Conservation (phyloP, 306 rosid genomes). For the Castanea crenata region DNA sequence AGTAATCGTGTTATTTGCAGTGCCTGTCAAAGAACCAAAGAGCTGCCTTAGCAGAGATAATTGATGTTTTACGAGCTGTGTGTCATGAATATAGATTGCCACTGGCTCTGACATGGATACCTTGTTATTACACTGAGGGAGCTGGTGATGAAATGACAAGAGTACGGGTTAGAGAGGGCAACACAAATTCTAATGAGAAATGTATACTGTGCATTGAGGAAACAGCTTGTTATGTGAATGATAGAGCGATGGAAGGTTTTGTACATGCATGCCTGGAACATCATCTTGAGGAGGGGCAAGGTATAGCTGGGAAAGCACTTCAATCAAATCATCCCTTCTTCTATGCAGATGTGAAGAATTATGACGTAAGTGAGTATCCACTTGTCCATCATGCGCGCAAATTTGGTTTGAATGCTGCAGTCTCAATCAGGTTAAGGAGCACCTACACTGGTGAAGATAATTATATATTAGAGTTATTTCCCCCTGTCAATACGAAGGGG, state of each 20-base stretch:
- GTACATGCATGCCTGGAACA: constrained; percentile 67
- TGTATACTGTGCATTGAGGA: constrained; percentile 68
- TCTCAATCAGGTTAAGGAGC: constrained; percentile 83
- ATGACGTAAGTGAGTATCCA: constrained; percentile 68
- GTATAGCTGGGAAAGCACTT: constrained; percentile 89
- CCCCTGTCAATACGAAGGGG: constrained; percentile 71
- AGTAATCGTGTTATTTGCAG: constrained; percentile 36
- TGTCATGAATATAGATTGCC: constrained; percentile 91
- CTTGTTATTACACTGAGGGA: constrained; percentile 49
- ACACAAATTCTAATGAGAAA: constrained; percentile 43
- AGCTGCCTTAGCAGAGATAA: constrained; percentile 67
- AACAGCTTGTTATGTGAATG: constrained; percentile 70
- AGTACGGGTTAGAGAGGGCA: constrained; percentile 44
- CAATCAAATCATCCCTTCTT: constrained; percentile 79
- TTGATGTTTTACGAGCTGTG: constrained; percentile 70
- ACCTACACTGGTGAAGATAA: constrained; percentile 65
- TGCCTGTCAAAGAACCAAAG: constrained; percentile 57
- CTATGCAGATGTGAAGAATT: constrained; percentile 70
- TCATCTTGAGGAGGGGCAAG: constrained; percentile 82
- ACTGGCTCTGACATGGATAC: constrained; percentile 86
- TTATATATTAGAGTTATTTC: constrained; percentile 82
- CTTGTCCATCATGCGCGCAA: constrained; percentile 89
- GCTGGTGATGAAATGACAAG: constrained; percentile 31
- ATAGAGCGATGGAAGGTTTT: constrained; percentile 62
- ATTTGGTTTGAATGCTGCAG: constrained; percentile 71